Percentiles rank a stretch among this genome's conserved stretches.
These are phyloP conservation scores for Phytophthora sansomeana DNA, from an alignment of 352 stramenopile genomes.

Conservation along the genomic window DNA sequence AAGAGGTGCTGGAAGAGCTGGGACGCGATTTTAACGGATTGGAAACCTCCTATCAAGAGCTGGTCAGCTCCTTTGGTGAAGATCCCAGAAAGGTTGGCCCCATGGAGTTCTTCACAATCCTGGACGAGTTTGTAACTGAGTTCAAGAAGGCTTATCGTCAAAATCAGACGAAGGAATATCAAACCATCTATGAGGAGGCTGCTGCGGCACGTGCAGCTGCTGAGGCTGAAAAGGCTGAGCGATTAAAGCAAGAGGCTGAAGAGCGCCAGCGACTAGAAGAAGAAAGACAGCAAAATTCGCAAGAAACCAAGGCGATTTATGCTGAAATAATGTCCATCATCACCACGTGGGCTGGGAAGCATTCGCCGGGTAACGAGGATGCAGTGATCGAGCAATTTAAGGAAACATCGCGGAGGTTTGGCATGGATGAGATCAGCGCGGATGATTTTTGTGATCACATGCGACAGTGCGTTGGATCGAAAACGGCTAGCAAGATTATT, in stretches of 20 bases:
- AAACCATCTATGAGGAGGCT: slow-evolving; percentile 78
- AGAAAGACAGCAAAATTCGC: slow-evolving; percentile 57
- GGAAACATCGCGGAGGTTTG: slow-evolving; percentile 60
- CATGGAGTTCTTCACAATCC: slow-evolving; percentile 85
- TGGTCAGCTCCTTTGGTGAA: slow-evolving; percentile 87
- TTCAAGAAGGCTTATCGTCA: slow-evolving; percentile 91
- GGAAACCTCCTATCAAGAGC: slow-evolving; percentile 79
- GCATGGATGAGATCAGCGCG: slow-evolving; percentile 67
- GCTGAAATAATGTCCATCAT: slow-evolving; percentile 73
- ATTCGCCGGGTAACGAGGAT: slow-evolving; percentile 56
- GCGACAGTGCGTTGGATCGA: slow-evolving; percentile 73
- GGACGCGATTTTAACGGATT: slow-evolving; percentile 76
- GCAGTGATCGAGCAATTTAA: slow-evolving; percentile 73
- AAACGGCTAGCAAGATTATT: slow-evolving; percentile 78
- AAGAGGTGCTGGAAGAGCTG: slow-evolving; percentile 83
- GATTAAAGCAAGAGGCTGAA: slow-evolving; percentile 58
- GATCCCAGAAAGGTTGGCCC: slow-evolving; percentile 82
- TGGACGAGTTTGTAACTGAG: slow-evolving; percentile 86
- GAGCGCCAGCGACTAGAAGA: slow-evolving; percentile 63
- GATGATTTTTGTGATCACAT: slow-evolving; percentile 81
- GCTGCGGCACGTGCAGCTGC: slow-evolving; percentile 52
- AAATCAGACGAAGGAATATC: slow-evolving; percentile 89
- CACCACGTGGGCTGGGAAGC: slow-evolving; percentile 64
- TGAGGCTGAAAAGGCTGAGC: slow-evolving; percentile 57
- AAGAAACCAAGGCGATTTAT: slow-evolving; percentile 68